phyloP scores from a whole-genome alignment of 305 asterid genomes.

The Lippia alba region DNA sequence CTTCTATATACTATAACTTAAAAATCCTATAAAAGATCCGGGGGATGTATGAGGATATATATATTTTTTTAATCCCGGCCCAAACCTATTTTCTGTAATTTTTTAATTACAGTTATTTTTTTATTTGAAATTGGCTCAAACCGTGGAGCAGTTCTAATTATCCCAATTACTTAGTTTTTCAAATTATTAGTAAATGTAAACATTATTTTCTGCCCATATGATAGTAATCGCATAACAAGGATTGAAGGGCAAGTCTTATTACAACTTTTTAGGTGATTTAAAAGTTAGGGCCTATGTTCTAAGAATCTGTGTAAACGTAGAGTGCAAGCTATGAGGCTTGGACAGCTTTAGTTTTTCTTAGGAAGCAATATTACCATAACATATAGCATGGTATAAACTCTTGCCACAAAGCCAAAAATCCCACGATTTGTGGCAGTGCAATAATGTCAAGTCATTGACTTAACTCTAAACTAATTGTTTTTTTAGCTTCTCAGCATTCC shows the following conservation, averaged over 20 bases:
- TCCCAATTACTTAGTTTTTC: too few relatives aligned
- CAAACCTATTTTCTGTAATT: too few relatives aligned
- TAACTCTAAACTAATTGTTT: constrained; percentile 35
- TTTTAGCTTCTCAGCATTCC: constrained; percentile 49
- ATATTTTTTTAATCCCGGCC: too few relatives aligned
- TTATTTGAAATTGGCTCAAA: too few relatives aligned
- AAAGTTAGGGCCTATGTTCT: constrained; percentile 36
- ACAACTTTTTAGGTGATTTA: constrained; percentile 13
- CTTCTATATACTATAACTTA: too few relatives aligned
- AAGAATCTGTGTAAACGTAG: constrained; percentile 49
- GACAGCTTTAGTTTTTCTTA: constrained; percentile 45
- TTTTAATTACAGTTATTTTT: too few relatives aligned
- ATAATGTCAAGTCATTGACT: constrained; percentile 54
- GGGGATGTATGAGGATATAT: too few relatives aligned
- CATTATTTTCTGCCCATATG: too few relatives aligned
- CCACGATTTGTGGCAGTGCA: constrained; percentile 31
- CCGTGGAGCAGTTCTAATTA: too few relatives aligned
- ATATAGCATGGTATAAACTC: constrained; percentile 21
- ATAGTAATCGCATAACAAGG: constrained; percentile 41
- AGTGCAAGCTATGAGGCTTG: constrained; percentile 49
- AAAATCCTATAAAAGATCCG: too few relatives aligned
- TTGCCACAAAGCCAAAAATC: constrained; percentile 24
- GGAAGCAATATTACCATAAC: constrained; percentile 22
- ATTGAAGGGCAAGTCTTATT: constrained; percentile 1
- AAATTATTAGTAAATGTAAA: too few relatives aligned